Percentiles rank a stretch among this genome's conserved stretches.
Conservation (phyloP, 2,329 filamentous ascomycete genomes). For the Cladosporium sp. region DNA sequence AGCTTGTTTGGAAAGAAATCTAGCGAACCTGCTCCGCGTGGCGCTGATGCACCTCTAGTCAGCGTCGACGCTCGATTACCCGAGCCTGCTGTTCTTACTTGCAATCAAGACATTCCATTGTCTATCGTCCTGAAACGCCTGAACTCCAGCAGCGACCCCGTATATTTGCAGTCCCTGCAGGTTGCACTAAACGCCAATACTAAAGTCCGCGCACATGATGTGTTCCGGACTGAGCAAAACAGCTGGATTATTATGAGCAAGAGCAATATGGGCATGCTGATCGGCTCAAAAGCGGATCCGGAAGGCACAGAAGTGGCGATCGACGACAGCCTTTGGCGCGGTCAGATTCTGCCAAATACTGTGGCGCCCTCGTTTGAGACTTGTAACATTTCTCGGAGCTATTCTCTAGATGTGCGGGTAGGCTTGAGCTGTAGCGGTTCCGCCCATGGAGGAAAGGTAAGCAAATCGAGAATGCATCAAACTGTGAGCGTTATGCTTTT, state of each 20-base stretch:
- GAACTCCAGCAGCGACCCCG: slow-evolving; percentile 61
- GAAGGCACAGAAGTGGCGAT: slow-evolving; percentile 47
- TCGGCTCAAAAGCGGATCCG: slow-evolving; percentile 56
- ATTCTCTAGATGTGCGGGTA: slow-evolving; percentile 78
- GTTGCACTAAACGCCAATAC: slow-evolving; percentile 79
- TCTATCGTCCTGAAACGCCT: slow-evolving; percentile 75
- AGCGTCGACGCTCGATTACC: slow-evolving; percentile 81
- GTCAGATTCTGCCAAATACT: slow-evolving; percentile 70
- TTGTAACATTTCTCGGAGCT: slow-evolving; percentile 78
- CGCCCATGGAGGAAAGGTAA: slow-evolving; percentile 36
- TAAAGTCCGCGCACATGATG: slow-evolving; percentile 70
- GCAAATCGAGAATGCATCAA: slow-evolving; percentile 24
- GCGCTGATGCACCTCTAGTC: slow-evolving; percentile 51
- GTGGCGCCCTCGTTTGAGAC: slow-evolving; percentile 82
- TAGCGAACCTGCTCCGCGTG: slow-evolving; percentile 20
- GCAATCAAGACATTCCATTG: slow-evolving; percentile 79
- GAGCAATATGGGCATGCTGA: slow-evolving; percentile 65
- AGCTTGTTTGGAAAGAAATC: slow-evolving; percentile 54
- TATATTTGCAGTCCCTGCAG: slow-evolving; percentile 75
- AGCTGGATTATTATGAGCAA: slow-evolving; percentile 73
- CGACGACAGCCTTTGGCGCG: slow-evolving; percentile 68
- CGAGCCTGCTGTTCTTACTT: slow-evolving; percentile 81
- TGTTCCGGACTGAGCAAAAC: slow-evolving; percentile 64
- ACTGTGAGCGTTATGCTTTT: slow-evolving; percentile 18
- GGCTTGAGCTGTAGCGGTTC: slow-evolving; percentile 68